Conservation (phyloP, 257 asterid genomes). For the Ehretia macrophylla region DNA sequence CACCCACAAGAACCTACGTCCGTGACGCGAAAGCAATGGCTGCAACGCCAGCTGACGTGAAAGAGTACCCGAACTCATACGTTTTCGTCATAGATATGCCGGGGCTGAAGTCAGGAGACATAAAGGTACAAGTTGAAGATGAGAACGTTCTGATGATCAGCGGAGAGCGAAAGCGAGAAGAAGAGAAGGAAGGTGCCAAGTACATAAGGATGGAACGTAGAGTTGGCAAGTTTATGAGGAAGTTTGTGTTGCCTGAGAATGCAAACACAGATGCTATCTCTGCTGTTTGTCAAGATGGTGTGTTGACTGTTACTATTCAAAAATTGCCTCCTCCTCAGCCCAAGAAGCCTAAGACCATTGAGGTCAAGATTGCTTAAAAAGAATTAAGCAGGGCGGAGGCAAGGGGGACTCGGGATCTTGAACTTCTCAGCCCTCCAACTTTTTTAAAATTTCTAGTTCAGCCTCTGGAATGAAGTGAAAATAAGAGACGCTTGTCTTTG, state of each 20-base stretch:
- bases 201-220: slow-evolving; percentile 45
- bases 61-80: slow-evolving; percentile 13
- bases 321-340: slow-evolving; percentile 48
- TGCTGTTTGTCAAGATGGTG: slow-evolving; percentile 46
- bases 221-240: slow-evolving; percentile 43
- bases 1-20: slow-evolving; percentile 17
- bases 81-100: slow-evolving; percentile 23
- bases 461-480: too few relatives aligned
- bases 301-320: slow-evolving; percentile 39
- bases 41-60: slow-evolving; percentile 23
- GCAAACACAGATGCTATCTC: slow-evolving; percentile 26
- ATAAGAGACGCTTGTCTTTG: too few relatives aligned
- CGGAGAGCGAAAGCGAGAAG: slow-evolving; percentile 45
- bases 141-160: slow-evolving; percentile 31
- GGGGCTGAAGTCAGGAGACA: slow-evolving; percentile 27
- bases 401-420: too few relatives aligned
- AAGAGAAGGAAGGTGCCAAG: slow-evolving; percentile 35
- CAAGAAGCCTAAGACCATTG: slow-evolving; percentile 41
- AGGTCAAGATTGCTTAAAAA: slow-evolving; percentile 31
- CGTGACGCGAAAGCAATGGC: slow-evolving; percentile 26
- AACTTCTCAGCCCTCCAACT: too few relatives aligned
- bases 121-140: slow-evolving; percentile 22
- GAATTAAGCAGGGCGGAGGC: too few relatives aligned
- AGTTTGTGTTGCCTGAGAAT: too few relatives aligned
- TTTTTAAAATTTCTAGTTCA: too few relatives aligned